Base-by-base conservation (phyloP, 1,284 basidiomycete species). In the Moesziomyces sp. region DNA sequence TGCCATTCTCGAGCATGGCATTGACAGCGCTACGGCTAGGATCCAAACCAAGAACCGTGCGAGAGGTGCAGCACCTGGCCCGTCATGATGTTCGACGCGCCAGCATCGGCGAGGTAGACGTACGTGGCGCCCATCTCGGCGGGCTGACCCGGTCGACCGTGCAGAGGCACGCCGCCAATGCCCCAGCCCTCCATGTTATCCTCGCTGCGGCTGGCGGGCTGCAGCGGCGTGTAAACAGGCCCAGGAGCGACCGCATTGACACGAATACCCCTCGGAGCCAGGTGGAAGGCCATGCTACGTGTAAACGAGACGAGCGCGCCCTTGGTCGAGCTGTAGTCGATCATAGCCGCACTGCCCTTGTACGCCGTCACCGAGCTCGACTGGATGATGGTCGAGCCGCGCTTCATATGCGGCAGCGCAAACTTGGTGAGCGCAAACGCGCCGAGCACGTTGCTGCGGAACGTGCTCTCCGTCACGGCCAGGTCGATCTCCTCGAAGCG, bases 341-440 rank as follows among this genome's bases (percentile, higher is more conserved):
- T 84, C 86, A 86, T 86, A 49, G 61, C 75, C 0, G 58, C 57
- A 13, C 52, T 58, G 11, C 85, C 86, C 65, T 87, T 87, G 84
- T 89, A 89, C 3, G 89, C 88, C 0, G 88, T 89, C 28, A 91
- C 89, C 11, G 87, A 88, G 7, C 88, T 87, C 9, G 88, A 88
- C 83, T 90, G 90, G 85, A 91, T 89, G 81, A 91, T 90, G 34
- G 86, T 85, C 3, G 87, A 85, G 3, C 90, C 89, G 40, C 88
- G 86, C 72, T 88, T 87, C 84, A 90, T 86, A 84, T 90, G 87
- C 18, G 89, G 89, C 9, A 89, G 76, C 6, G 89, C 87, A 59
- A 85, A 78, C 57, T 82, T 75, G 65, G 64, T 73, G 28, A 81
- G 55, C 9, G 70, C 70, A 58, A 78, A 73, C 9, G 59, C 59